Evolutionary conservation across 2,329 filamentous ascomycete genomes (phyloP), one percentile per base, ranked within the genome.

Genomic region (Calonectria hawksworthii): DNA sequence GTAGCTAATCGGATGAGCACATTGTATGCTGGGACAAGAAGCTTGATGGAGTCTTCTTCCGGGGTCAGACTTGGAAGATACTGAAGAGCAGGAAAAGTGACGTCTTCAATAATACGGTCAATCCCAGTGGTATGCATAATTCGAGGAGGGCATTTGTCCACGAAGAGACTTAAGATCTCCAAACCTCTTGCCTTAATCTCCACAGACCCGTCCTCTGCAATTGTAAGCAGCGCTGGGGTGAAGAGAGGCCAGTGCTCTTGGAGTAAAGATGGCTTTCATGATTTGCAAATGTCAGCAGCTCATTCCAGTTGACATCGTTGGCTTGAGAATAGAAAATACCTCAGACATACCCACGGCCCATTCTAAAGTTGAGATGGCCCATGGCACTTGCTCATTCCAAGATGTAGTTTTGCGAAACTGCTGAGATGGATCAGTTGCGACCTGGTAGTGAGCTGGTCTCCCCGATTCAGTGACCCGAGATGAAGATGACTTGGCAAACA

Each of bases 51-150:
- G 71, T 97, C 94, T 0, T 88, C 82, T 80, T 95, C 93, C 0
- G 94, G 92, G 0, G 95, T 98, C 52, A 98, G 86, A 16, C 89
- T 92, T 0, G 96, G 96, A 8, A 98, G 88, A 79, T 92, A 94
- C 10, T 93, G 89, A n/a, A 98, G 89, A 44, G 93, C 92, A 0
- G 95, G 94, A 77, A 93, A 89, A 2, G 95, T 85, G 4, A 93
- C 90, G 26, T 95, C 90, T 80, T 93, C 90, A 75, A 96, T 93
- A 32, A 96, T 90, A 18, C 89, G 85, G 28, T 89, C 90, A 10
- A 96, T 90, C 0, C 94, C 94, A 0, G 92, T 94, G 59, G 88
- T 87, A 16, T 83, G 83, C 56, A 96, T 87, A 2, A 93, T 87
- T 6, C 84, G 81, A 1, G 85, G 76, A 0, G 91, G 89, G 54